Base-by-base conservation (phyloP, 768 basidiomycete genomes). In the Dioszegia hungarica region DNA sequence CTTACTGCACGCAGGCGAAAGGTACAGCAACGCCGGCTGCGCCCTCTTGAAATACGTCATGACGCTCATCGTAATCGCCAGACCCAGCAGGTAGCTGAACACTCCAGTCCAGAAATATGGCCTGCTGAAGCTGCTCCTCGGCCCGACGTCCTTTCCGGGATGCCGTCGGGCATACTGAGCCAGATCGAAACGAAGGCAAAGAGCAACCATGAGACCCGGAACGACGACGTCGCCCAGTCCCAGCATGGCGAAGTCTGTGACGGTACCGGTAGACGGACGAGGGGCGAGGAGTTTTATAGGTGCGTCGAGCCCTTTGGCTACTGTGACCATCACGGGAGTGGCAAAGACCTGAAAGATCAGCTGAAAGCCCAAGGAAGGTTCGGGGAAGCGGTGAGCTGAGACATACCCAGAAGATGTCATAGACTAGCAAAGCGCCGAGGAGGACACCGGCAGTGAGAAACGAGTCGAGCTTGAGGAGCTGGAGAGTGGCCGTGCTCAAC, bases 1-100 rank as follows among this genome's bases (percentile, higher is more conserved):
- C 74, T 67, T 41, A 75, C 76, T 64, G 50, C 72, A 75, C 8
- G 74, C 72, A 0, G 75, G 74, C 38, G 87, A 88, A 60, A 99
- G 81, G 77, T 97, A 99, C 41, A 99, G 79, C 53, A 99, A 77
- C 1, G 94, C 94, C 0, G 94, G 94, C 66, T 99, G 94, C 2
- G 89, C 90, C 6, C 80, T 81, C 29, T 80, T 79, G 64, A 84
- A 86, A 37, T 77, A 68, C 68, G 94, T 89, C 91, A 95, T 90
- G 22, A 93, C 88, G 0, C 74, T 67, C 83, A 95, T 90, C 8
- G 93, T 93, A 14, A 79, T 80, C 17, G 79, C 75, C 29, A 97
- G 81, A 1, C 90, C 92, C 33, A 79, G 54, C 20, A 86, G 77
- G 75, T 98, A 98, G 22, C 86, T 89, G 4, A 77, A 60, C 52